phyloP scores from a whole-genome alignment of 2,329 filamentous ascomycete genomes.

The Cercospora sp. region DNA sequence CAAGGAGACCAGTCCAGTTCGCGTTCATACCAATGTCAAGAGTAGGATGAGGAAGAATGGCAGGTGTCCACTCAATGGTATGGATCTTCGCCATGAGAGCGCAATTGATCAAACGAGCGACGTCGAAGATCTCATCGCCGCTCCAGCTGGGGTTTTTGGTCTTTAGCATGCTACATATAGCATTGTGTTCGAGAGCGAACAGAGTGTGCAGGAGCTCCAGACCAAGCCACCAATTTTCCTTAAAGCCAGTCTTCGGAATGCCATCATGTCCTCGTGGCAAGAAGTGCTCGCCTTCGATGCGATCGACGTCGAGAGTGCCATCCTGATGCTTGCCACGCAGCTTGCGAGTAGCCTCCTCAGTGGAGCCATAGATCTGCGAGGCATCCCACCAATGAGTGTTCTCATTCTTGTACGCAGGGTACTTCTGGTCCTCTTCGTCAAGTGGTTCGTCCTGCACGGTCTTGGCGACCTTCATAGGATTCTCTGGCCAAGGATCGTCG shows the following conservation, averaged over 20 bases:
- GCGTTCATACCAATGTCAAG: constrained; percentile 48
- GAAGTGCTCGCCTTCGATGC: constrained; percentile 40
- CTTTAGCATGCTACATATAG: constrained; percentile 45
- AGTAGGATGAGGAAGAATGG: constrained; percentile 48
- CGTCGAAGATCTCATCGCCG: constrained; percentile 48
- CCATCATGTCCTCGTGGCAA: constrained; percentile 44
- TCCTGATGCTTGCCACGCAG: constrained; percentile 41
- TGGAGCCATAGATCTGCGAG: constrained; percentile 50
- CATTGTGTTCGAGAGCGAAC: constrained; percentile 51
- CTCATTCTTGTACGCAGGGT: constrained; percentile 46
- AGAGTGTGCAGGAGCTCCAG: constrained; percentile 51
- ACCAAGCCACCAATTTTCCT: constrained; percentile 51
- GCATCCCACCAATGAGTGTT: constrained; percentile 52
- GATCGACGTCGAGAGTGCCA: constrained; percentile 44
- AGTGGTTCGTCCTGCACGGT: constrained; percentile 42
- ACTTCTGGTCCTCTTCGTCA: constrained; percentile 40
- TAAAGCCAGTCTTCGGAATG: constrained; percentile 46
- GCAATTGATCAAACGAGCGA: constrained; percentile 48
- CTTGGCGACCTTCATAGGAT: constrained; percentile 42
- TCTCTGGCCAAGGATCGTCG: constrained; percentile 27
- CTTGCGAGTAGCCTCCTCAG: constrained; percentile 40
- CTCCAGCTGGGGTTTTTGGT: constrained; percentile 42
- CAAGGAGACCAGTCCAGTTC: constrained; percentile 51
- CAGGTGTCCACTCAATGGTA: constrained; percentile 53
- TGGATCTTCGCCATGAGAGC: constrained; percentile 54